Conservation (phyloP, 2,329 filamentous ascomycete genomes). For the Xylariaceae sp. region DNA sequence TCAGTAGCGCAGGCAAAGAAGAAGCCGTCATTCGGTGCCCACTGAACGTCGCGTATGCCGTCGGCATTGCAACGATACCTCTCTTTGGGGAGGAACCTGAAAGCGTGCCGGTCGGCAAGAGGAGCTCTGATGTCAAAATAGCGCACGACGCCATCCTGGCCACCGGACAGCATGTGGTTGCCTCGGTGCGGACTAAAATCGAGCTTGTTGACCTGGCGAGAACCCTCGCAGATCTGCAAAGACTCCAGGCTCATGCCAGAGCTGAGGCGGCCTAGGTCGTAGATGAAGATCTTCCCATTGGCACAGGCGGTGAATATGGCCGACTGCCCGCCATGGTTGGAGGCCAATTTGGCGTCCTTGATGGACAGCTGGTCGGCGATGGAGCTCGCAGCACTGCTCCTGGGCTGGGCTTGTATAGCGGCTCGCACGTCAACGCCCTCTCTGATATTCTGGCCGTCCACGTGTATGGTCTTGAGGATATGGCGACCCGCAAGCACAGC, state of each 20-base stretch:
- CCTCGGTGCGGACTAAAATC: slow-evolving; percentile 54
- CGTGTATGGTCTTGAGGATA: slow-evolving; percentile 51
- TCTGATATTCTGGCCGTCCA: slow-evolving; percentile 45
- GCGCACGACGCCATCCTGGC: slow-evolving; percentile 56
- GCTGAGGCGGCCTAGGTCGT: slow-evolving; percentile 48
- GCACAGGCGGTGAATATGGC: slow-evolving; percentile 56
- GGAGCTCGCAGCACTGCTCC: slow-evolving; percentile 30
- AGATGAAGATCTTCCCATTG: slow-evolving; percentile 57
- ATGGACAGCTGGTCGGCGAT: slow-evolving; percentile 54
- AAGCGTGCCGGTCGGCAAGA: slow-evolving; percentile 38
- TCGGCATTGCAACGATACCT: slow-evolving; percentile 46
- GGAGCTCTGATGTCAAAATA: slow-evolving; percentile 51
- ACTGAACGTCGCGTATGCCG: slow-evolving; percentile 54
- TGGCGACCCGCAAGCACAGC: slow-evolving; percentile 53
- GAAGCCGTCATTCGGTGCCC: slow-evolving; percentile 55
- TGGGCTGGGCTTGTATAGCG: slow-evolving; percentile 43
- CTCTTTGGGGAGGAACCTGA: slow-evolving; percentile 41
- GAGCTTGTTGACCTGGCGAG: slow-evolving; percentile 55
- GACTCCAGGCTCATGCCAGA: slow-evolving; percentile 42
- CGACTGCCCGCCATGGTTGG: slow-evolving; percentile 35
- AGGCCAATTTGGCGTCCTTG: slow-evolving; percentile 52
- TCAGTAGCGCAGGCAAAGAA: slow-evolving; percentile 59
- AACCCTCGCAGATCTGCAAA: slow-evolving; percentile 53
- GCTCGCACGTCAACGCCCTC: slow-evolving; percentile 53
- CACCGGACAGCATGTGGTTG: slow-evolving; percentile 52